Evolutionary conservation across 495 filamentous ascomycete species (phyloP).

Genomic region (Coniosporium apollinis): DNA sequence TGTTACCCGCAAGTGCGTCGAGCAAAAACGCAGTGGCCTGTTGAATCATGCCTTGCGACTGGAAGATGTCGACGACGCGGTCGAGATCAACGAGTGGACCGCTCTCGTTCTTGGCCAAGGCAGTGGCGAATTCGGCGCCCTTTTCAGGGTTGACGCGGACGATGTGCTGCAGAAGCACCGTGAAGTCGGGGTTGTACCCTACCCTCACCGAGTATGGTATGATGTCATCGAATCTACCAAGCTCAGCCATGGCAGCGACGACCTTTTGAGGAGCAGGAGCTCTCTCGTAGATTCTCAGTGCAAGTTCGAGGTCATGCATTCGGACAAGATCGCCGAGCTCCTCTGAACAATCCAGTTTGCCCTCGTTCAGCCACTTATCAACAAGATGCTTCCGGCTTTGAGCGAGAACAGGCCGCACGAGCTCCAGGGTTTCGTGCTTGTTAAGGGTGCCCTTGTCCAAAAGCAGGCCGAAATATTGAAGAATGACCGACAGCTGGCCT

Average conservation of each 20-base stretch:
- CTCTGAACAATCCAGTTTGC: conserved; percentile 89
- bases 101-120: conserved; percentile 68
- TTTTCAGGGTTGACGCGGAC: conserved; percentile 86
- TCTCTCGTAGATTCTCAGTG: conserved; percentile 69
- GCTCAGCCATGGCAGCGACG: conserved; percentile 84
- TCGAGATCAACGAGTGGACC: conserved; percentile 84
- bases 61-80: conserved; percentile 91
- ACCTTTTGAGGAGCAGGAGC: conserved; percentile 83
- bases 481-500: conserved; percentile 74
- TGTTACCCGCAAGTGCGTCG: conserved; percentile 84
- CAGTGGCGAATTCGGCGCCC: conserved; percentile 80
- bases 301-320: conserved; percentile 71
- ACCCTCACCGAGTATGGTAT: conserved; percentile 69
- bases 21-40: conserved; percentile 94
- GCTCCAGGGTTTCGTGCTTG: conserved; percentile 80
- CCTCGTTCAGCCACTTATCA: conserved; percentile 93
- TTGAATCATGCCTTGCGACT: conserved; percentile 93
- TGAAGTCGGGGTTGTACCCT: conserved; percentile 84
- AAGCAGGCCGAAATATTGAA: conserved; percentile 96
- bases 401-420: conserved; percentile 77
- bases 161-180: conserved; percentile 77
- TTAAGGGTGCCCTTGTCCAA: conserved; percentile 90
- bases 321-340: conserved; percentile 89
- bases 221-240: conserved; percentile 91
- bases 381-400: conserved; percentile 91